phyloP scores from a whole-genome alignment of 306 rosid genomes.

The Trifolium subterraneum region DNA sequence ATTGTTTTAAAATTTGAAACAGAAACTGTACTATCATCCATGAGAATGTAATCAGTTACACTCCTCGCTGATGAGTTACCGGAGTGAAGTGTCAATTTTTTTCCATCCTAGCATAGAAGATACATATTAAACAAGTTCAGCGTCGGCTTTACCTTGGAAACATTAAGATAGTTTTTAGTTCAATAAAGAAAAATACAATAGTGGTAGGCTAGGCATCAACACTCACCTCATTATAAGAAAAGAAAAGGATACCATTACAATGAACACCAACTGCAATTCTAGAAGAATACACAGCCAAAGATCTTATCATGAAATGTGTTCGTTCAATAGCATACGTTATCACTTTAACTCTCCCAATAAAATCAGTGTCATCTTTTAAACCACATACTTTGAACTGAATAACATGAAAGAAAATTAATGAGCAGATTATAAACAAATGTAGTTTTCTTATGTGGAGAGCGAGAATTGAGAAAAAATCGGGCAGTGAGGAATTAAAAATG shows the following conservation, averaged over 20 bases:
- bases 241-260: conserved; percentile 86
- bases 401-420: conserved; percentile 44
- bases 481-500: no score
- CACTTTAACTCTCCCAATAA: conserved; percentile 43
- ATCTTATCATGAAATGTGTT: conserved; percentile 74
- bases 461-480: no score
- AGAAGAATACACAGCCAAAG: conserved; percentile 75
- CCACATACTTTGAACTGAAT: conserved; percentile 85
- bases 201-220: conserved; percentile 13
- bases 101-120: conserved; percentile 62
- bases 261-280: conserved; percentile 94
- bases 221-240: conserved; percentile 79
- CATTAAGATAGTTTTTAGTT: conserved; percentile 31
- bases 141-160: conserved; percentile 1
- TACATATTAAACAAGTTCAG: conserved; percentile 42
- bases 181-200: conserved; percentile 10
- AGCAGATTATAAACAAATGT: conserved; percentile 25
- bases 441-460: conserved; percentile 16
- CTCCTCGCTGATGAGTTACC: conserved; percentile 78
- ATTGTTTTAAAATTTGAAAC: conserved; percentile 94
- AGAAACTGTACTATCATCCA: conserved; percentile 50
- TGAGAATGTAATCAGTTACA: conserved; percentile 76
- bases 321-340: conserved; percentile 64
- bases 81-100: conserved; percentile 31
- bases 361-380: conserved; percentile 68